These are phyloP conservation scores for Spinacia oleracea DNA, from an alignment of 179 eudicot species.

Conservation along the genomic window DNA sequence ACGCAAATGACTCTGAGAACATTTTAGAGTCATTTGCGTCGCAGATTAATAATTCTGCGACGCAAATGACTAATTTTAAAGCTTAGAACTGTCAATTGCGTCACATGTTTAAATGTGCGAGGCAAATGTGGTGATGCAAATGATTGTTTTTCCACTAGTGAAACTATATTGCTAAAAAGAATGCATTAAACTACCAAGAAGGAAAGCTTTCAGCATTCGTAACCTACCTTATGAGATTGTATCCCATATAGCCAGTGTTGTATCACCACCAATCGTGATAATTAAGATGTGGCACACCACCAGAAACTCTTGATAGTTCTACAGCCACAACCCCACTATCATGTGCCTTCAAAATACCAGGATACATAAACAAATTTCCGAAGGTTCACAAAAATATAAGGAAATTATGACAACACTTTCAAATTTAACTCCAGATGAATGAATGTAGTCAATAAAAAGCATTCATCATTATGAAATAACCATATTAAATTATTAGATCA, in stretches of 20 bases:
- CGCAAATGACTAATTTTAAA: too few relatives aligned
- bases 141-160: too few relatives aligned
- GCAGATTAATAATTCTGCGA: too few relatives aligned
- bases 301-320: constrained; percentile 88
- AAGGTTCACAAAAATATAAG: neutral
- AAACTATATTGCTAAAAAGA: too few relatives aligned
- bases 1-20: too few relatives aligned
- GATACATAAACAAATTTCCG: constrained; percentile 12
- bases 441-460: constrained; percentile 3
- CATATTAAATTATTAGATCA: constrained; percentile 11
- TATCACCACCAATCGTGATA: constrained; percentile 94
- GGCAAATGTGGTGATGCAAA: too few relatives aligned
- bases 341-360: constrained; percentile 63
- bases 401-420: neutral
- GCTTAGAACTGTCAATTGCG: too few relatives aligned
- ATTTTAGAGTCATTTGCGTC: too few relatives aligned
- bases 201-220: constrained; percentile 4
- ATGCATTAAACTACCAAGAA: constrained; percentile 5
- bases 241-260: constrained; percentile 93
- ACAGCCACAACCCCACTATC: constrained; percentile 95
- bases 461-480: neutral
- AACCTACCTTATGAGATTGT: constrained; percentile 81
- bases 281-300: constrained; percentile 92
- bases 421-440: neutral
- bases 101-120: too few relatives aligned